These are phyloP conservation scores for Udeniomyces megalosporus DNA, from an alignment of 768 basidiomycete genomes.

Conservation along the genomic window DNA sequence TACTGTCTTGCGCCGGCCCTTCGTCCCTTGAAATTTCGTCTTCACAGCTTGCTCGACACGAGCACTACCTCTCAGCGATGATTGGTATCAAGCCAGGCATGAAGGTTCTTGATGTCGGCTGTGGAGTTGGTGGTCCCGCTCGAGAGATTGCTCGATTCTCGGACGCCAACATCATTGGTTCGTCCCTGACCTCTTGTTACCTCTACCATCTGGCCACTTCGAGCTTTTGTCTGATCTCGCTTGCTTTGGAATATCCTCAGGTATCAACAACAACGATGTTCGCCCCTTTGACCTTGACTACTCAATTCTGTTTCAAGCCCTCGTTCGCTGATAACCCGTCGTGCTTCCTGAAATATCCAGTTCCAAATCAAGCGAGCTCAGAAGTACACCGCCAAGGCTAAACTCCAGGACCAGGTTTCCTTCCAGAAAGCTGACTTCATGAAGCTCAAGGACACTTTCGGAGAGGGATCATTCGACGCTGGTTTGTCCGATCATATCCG, in stretches of 20 bases:
- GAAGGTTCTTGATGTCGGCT: constrained; percentile 94
- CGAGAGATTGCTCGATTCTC: constrained; percentile 85
- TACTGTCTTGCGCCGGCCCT: too few species aligned
- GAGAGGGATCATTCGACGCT: constrained; percentile 84
- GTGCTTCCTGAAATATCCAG: too few species aligned
- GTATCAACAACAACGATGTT: constrained; percentile 86
- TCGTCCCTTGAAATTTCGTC: not conserved
- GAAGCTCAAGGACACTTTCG: constrained; percentile 81
- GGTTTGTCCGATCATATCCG: too few species aligned
- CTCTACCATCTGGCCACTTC: too few species aligned
- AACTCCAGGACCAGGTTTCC: constrained; percentile 55
- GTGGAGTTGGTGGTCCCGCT: constrained; percentile 94
- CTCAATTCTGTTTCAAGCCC: too few species aligned
- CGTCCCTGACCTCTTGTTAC: not conserved
- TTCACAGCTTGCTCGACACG: constrained; percentile 61
- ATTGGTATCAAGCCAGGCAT: constrained; percentile 76
- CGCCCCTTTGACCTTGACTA: too few species aligned
- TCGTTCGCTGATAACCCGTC: too few species aligned
- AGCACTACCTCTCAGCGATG: constrained; percentile 85
- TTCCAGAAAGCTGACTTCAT: constrained; percentile 94
- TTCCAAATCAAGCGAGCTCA: constrained; percentile 81
- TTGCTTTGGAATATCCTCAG: too few species aligned
- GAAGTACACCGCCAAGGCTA: constrained; percentile 57
- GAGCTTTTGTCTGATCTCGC: too few species aligned
- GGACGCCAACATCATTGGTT: constrained; percentile 36